A percentile compares a stretch with the other conserved stretches of the same genome.
Conservation (phyloP, 495 filamentous ascomycete genomes). For the Hypoxylon perforatum region DNA sequence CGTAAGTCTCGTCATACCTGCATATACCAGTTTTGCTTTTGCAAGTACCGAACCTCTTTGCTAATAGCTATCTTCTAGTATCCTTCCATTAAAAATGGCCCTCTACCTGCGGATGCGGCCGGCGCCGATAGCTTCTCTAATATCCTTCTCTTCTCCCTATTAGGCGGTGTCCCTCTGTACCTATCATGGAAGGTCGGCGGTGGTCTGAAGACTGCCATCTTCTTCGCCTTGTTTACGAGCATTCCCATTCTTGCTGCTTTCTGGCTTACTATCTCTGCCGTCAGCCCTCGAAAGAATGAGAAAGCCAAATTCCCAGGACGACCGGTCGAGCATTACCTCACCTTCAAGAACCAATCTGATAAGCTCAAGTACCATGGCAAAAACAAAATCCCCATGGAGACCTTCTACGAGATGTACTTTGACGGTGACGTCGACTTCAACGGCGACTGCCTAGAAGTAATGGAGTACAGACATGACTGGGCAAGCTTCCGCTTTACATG, state of each 20-base stretch:
- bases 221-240: constrained; percentile 72
- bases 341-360: constrained; percentile 82
- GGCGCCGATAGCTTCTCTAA: constrained; percentile 79
- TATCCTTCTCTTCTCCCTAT: constrained; percentile 64
- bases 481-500: constrained; percentile 82
- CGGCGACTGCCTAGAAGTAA: constrained; percentile 78
- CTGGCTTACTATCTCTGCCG: constrained; percentile 74
- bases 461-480: constrained; percentile 92
- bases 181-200: constrained; percentile 75
- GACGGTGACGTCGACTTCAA: constrained; percentile 87
- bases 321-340: constrained; percentile 84
- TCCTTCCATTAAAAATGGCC: constrained; percentile 81
- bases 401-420: constrained; percentile 92
- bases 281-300: constrained; percentile 79
- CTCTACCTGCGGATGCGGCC: constrained; percentile 79
- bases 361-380: constrained; percentile 76
- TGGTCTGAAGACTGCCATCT: constrained; percentile 76
- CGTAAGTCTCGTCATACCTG: constrained; percentile 58
- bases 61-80: constrained; percentile 60
- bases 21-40: not conserved
- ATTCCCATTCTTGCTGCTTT: constrained; percentile 76
- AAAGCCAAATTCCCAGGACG: constrained; percentile 81
- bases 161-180: constrained; percentile 72
- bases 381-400: constrained; percentile 86
- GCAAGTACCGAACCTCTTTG: constrained; percentile 2